Evolutionary conservation across 2,329 filamentous ascomycete genomes (phyloP).

Genomic region (Hymenotorrendiella dingleyae): DNA sequence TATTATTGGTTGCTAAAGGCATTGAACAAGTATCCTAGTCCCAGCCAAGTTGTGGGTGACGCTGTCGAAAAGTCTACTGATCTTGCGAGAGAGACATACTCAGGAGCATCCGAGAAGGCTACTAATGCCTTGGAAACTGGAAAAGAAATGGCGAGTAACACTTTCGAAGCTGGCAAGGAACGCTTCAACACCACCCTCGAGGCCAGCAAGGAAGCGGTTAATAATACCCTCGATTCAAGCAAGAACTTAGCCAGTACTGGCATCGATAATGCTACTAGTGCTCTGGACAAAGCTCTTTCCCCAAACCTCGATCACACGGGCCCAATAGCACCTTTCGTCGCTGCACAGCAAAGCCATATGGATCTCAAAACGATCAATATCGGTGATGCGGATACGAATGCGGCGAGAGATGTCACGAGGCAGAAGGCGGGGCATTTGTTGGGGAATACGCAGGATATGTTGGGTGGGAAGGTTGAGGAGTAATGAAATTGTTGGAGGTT

Average conservation of each 20-base stretch:
- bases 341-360: too few species aligned
- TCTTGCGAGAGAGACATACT: constrained; percentile 6
- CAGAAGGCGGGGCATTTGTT: constrained; percentile 25
- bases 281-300: background rate
- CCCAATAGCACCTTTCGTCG: background rate
- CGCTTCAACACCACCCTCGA: background rate
- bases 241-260: background rate
- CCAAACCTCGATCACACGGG: background rate
- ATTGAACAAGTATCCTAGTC: constrained; percentile 38
- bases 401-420: constrained; percentile 11
- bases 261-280: background rate
- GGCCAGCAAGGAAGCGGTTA: background rate
- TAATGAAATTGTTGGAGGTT: background rate
- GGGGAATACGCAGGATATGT: constrained; percentile 25
- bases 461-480: constrained; percentile 22
- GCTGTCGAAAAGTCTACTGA: constrained; percentile 13
- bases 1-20: constrained; percentile 61
- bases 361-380: too few species aligned
- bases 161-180: background rate
- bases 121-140: background rate
- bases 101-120: constrained; percentile 1
- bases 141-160: constrained; percentile 1
- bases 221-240: too few species aligned
- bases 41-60: constrained; percentile 35
- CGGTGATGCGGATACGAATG: constrained; percentile 9